These are phyloP conservation scores for Calonectria henricotiae DNA, from an alignment of 2,329 filamentous ascomycete species.

Conservation along the genomic window DNA sequence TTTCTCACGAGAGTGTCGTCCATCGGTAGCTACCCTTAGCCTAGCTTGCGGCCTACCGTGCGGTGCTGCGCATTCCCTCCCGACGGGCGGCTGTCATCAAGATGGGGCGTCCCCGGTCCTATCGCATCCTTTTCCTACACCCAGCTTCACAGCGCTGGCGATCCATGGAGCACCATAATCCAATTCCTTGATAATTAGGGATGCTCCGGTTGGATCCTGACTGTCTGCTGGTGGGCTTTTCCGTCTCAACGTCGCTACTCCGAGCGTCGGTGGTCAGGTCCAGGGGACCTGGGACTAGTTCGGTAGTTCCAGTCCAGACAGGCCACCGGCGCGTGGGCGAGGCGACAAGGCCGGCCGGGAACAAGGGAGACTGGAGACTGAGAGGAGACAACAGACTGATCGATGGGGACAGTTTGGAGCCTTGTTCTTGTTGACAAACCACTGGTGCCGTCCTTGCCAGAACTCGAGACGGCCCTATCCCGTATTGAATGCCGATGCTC, in stretches of 20 bases:
- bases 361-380: background rate
- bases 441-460: background rate
- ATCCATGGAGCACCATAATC: slow-evolving; percentile 35
- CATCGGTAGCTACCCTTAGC: slow-evolving; percentile 15
- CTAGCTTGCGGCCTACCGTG: slow-evolving; percentile 15
- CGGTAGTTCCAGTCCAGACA: slow-evolving; percentile 18
- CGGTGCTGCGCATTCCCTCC: slow-evolving; percentile 17
- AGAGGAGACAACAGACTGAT: background rate
- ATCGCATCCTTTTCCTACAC: slow-evolving; percentile 12
- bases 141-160: slow-evolving; percentile 15
- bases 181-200: slow-evolving; percentile 46
- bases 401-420: background rate
- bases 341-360: slow-evolving; percentile 15
- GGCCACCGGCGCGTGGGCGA: slow-evolving; percentile 11
- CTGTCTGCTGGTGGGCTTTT: slow-evolving; percentile 29
- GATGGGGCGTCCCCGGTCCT: slow-evolving; percentile 16
- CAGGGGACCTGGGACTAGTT: slow-evolving; percentile 22
- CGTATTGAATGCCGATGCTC: background rate
- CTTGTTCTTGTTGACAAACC: slow-evolving; percentile 1
- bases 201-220: slow-evolving; percentile 49
- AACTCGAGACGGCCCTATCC: background rate
- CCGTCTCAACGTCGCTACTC: slow-evolving; percentile 26
- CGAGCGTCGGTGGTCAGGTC: slow-evolving; percentile 33
- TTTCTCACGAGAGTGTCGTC: slow-evolving; percentile 18
- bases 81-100: slow-evolving; percentile 21